Evolutionary conservation across 106 monocot species (phyloP), one percentile per base, ranked within the genome.

Genomic region (Allium cepa): DNA sequence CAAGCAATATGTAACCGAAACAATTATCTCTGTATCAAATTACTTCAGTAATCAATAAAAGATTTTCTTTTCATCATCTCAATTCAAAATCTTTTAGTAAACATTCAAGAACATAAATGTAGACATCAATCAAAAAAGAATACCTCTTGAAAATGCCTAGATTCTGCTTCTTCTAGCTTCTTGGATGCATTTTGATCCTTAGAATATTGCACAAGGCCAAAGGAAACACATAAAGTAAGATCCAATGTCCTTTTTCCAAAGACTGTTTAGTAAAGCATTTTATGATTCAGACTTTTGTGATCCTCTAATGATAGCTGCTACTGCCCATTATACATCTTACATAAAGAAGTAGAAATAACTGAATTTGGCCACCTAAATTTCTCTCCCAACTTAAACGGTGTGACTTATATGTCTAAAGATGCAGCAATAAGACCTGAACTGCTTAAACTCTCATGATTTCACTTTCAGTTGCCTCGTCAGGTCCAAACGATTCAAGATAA

Each of bases 301-400:
- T 99, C 89, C 69, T 92, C 97, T 27, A 99, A 66, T 73, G 93
- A 79, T 57, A 76, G 78, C 64, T 93, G 89, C 68, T 92, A 81
- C 63, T 90, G 80, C 46, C 90, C 83, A 70, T 92, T 90, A 62
- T 92, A 99, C 70, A 72, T 65, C 63, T 53, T 90, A 52, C 93
- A 80, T 52, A 90, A 63, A 64, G 85, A 80, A 72, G 77, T 79
- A 14, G 93, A 85, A 59, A 68, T 92, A 12, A 87, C 82, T 65
- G 71, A 65, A 69, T 87, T 99, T 26, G 92, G 97, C 97, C 97
- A 99, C 71, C 78, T 90, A 66, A 99, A 99, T 65, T 87, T 99
- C 77, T 99, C 97, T 67, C 87, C 87, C 73, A 99, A 69, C 73
- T 99, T 89, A 76, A 99, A 99, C 13, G 97, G 93, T 18, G 92